Conservation (phyloP, 192 early-diverging fungal genomes). For the Lobulomyces angularis region DNA sequence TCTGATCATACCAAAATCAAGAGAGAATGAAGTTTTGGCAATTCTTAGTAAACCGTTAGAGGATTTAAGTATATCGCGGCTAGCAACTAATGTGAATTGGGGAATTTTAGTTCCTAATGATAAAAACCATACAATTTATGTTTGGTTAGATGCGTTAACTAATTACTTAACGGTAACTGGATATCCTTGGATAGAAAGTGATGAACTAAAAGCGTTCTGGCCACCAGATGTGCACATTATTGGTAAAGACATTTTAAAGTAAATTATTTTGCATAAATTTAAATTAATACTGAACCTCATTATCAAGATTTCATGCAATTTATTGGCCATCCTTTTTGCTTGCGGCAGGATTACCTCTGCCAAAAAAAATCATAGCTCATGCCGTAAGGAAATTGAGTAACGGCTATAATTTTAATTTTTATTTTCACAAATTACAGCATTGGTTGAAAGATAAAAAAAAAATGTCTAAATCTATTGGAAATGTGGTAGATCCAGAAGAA, state of each 20-base stretch:
- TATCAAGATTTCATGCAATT: slow-evolving; percentile 75
- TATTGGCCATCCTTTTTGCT: slow-evolving; percentile 96
- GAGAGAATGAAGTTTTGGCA: slow-evolving; percentile 49
- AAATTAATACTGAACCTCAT: slow-evolving; percentile 2
- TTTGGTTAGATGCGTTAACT: slow-evolving; percentile 92
- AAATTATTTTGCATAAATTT: not conserved
- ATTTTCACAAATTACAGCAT: no score
- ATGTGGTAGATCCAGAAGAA: slow-evolving; percentile 76
- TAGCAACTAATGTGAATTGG: slow-evolving; percentile 66
- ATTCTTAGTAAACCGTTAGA: slow-evolving; percentile 28
- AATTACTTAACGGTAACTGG: slow-evolving; percentile 83
- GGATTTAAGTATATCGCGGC: slow-evolving; percentile 81
- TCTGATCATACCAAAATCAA: slow-evolving; percentile 53
- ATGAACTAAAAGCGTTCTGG: slow-evolving; percentile 25
- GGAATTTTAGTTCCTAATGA: slow-evolving; percentile 87
- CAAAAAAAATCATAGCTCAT: slow-evolving; percentile 74
- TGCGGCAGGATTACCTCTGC: slow-evolving; percentile 67
- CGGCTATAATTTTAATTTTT: no score
- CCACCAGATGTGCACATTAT: slow-evolving; percentile 76
- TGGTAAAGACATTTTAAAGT: slow-evolving; percentile 89
- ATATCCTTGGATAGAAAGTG: slow-evolving; percentile 53
- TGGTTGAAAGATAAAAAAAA: slow-evolving; percentile 83
- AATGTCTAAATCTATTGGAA: slow-evolving; percentile 92
- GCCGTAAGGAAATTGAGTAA: no score
- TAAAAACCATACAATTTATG: slow-evolving; percentile 79